Base-by-base conservation (phyloP, 1,284 basidiomycete genomes). In the Rhodotorula mucilaginosa region DNA sequence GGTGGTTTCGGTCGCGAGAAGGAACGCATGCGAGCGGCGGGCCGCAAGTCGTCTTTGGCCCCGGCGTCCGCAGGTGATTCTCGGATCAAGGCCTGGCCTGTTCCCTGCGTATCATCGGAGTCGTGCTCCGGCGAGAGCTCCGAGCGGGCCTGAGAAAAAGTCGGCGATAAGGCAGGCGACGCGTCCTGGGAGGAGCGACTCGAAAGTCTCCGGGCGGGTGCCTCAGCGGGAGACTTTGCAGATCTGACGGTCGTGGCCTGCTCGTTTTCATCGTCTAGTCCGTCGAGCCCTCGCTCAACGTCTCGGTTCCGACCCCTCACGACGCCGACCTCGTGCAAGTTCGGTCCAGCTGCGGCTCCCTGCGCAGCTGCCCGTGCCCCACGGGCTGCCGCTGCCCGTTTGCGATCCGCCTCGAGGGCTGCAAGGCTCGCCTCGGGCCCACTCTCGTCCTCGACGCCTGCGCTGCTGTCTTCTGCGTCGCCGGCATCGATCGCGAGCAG, bases 401-500 rank as follows among this genome's bases (percentile, higher is more conserved):
- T 13, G 19, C 51, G 51, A 10, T 52, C 51, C 4, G 51, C 51
- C 13, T 52, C 12, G 1, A n/a, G 23, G 2, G 21, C 12, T 4
- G 51, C 21, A 6, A 13, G 51, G 26, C 51, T n/a, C 12, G n/a
- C 21, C 21, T 26, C 34, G 2, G 18, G 29, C 2, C 34, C 29
- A 3, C 26, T 29, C n/a, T 21, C 49, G 10, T 58, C 26, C 18
- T 19, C 19, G 58, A 18, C 48, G 26, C 47, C 54, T n/a, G 34
- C 15, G 5, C 47, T 26, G 10, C 58, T 31, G 21, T 39, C 49
- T 13, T 63, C 44, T 26, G 48, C 59, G 44, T 46, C 46, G 58
- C n/a, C 65, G 0, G 56, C 69, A 19, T 76, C 75, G 16, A 70
- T 23, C 31, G 31, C 67, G 15, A 71, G 29, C 2, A 73, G 49